Percentiles rank a stretch among this genome's conserved stretches.
phyloP scores from a whole-genome alignment of 192 early-diverging fungal genomes.

The Coemansia sp. region DNA sequence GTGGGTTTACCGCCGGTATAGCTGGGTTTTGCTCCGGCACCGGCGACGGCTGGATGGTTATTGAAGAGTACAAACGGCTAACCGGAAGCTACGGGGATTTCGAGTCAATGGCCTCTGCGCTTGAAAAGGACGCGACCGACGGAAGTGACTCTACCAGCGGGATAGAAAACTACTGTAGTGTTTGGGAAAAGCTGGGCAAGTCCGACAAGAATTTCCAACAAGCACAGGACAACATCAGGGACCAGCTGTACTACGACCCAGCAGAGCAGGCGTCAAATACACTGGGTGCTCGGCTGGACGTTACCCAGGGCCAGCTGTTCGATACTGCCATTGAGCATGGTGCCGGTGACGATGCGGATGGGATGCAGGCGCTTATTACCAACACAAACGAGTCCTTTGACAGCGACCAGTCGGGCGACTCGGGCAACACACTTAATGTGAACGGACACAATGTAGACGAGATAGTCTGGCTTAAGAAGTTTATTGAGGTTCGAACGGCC shows the following conservation, averaged over 20 bases:
- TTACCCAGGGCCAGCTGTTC: slow-evolving; percentile 55
- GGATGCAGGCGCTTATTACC: slow-evolving; percentile 26
- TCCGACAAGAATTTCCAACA: slow-evolving; percentile 13
- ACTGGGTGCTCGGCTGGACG: slow-evolving; percentile 29
- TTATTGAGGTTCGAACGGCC: slow-evolving; percentile 40
- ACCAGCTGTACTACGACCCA: slow-evolving; percentile 43
- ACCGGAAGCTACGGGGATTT: slow-evolving; percentile 42
- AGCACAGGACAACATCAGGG: slow-evolving; percentile 38
- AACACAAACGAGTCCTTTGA: slow-evolving; percentile 25
- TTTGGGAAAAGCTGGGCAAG: slow-evolving; percentile 47
- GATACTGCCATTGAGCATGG: slow-evolving; percentile 56
- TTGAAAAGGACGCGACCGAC: slow-evolving; percentile 21
- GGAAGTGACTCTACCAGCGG: slow-evolving; percentile 34
- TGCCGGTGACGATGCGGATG: slow-evolving; percentile 36
- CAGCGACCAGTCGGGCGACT: slow-evolving; percentile 11
- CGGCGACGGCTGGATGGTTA: slow-evolving; percentile 52
- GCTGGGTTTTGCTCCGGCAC: slow-evolving; percentile 53
- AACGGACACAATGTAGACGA: slow-evolving; percentile 44
- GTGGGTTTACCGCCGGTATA: slow-evolving; percentile 40
- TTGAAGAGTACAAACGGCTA: slow-evolving; percentile 43
- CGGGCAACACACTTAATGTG: slow-evolving; percentile 38
- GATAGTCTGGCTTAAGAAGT: slow-evolving; percentile 45
- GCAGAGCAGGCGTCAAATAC: slow-evolving; percentile 21
- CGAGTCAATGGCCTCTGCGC: slow-evolving; percentile 20
- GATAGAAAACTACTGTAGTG: slow-evolving; percentile 50